Evolutionary conservation across 2,329 filamentous ascomycete genomes (phyloP), one percentile per base, ranked within the genome.

Genomic region (Aspergillus phoenicis): DNA sequence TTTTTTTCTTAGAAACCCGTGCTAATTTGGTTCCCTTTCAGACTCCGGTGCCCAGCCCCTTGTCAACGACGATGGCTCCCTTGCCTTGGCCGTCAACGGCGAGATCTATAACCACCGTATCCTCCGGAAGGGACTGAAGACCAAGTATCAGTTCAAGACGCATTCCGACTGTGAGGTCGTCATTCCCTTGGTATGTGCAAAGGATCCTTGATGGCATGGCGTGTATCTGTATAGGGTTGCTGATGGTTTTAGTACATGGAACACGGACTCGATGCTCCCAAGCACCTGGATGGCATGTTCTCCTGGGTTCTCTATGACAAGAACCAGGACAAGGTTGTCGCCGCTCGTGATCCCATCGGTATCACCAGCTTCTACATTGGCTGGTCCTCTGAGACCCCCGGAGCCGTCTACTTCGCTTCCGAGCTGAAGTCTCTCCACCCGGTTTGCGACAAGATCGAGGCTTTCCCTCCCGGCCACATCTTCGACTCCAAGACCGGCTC

Each of bases 71-170:
- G 94, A 98, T 77, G 89, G 88, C 67, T 89, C 85, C 71, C 89
- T 99, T 72, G 89, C 94, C 66, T 87, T 99, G 63, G 94, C 95
- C 67, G 95, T 98, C 87, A 99, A 99, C 80, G 95, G 95, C 80
- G 95, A 99, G 79, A 99, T 99, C 77, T 99, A 99, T 86, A 99
- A 99, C 88, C 95, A 99, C 82, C 91, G 94, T 76, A 87, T 97
- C 73, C 85, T 99, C 73, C 90, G 95, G 76, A 98, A 97, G 82
- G 83, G 84, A 71, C 83, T 97, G 71, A 91, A 91, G 81, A 87
- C 83, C 62, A 86, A 88, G 39, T 97, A 97, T 80, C 89, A 93
- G 79, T 99, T 98, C 88, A 97, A 97, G 88, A 99, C 95, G 67
- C 90, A 95, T 75, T 98, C 94, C 39, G 95, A 99, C 76, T 99